Evolutionary conservation across 2,329 filamentous ascomycete species (phyloP).

Genomic region (Talaromyces sp.): DNA sequence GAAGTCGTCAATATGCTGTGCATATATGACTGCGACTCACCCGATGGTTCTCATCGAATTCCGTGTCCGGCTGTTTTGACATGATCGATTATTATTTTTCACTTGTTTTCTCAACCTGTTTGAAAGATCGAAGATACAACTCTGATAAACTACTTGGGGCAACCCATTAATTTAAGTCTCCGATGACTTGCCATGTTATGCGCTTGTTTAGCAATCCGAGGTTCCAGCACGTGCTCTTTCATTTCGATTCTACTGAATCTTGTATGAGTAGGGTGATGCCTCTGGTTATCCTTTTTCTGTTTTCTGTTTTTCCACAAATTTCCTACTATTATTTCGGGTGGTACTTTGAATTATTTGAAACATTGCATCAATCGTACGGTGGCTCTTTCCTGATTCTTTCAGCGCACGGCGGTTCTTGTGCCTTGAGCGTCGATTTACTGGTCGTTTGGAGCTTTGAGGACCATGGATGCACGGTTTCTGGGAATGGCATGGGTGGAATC

Average conservation of each 20-base stretch:
- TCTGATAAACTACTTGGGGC: constrained; percentile 30
- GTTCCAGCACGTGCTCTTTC: background rate
- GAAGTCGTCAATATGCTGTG: constrained; percentile 6
- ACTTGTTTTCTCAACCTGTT: constrained; percentile 3
- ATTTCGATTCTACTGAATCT: background rate
- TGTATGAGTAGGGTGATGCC: background rate
- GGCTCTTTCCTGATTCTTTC: constrained; percentile 12
- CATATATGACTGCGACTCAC: background rate
- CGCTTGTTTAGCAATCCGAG: background rate
- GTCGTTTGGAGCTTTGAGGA: constrained; percentile 11
- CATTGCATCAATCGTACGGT: constrained; percentile 12
- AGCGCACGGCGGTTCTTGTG: constrained; percentile 13
- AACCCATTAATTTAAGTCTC: constrained; percentile 26
- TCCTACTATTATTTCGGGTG: constrained; percentile 4
- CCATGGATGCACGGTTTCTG: constrained; percentile 10
- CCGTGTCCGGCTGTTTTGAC: background rate
- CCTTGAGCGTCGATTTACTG: constrained; percentile 9
- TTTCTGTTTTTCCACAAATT: background rate
- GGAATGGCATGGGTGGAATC: constrained; percentile 12
- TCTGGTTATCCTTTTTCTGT: background rate
- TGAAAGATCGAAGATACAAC: constrained; percentile 11
- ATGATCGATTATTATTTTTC: background rate
- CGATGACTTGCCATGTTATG: constrained; percentile 9
- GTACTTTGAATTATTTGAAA: constrained; percentile 10
- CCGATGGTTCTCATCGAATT: background rate